Evolutionary conservation across 176 grass and related monocot species (phyloP).

Genomic region (Aegilops longissima): DNA sequence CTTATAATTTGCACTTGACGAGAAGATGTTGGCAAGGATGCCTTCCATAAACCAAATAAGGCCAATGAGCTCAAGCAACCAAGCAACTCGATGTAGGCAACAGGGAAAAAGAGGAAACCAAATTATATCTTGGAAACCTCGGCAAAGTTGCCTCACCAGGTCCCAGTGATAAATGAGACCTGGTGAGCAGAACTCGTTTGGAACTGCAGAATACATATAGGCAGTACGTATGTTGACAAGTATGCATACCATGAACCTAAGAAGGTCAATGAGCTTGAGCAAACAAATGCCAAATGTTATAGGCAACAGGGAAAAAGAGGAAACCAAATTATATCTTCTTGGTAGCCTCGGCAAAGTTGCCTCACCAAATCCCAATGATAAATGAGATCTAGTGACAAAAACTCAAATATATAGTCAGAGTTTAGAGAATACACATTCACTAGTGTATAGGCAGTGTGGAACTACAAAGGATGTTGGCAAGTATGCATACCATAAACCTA

Average conservation of each 20-base stretch:
- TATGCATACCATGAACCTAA: constrained; percentile 15
- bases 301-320: constrained; percentile 81
- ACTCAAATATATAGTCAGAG: neutral
- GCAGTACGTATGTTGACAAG: constrained; percentile 30
- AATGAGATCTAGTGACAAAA: neutral
- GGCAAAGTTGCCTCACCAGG: constrained; percentile 53
- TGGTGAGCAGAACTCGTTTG: neutral
- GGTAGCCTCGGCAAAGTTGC: constrained; percentile 68
- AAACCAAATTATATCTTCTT: constrained; percentile 44
- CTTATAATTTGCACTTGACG: neutral
- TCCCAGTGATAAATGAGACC: neutral
- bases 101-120: constrained; percentile 85
- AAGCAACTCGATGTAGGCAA: constrained; percentile 51
- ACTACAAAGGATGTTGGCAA: constrained; percentile 24
- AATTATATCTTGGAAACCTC: constrained; percentile 55
- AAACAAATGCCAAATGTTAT: constrained; percentile 24
- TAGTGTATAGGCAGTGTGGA: neutral
- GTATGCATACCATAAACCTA: constrained; percentile 18
- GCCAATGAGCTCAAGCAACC: constrained; percentile 22
- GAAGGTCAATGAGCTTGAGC: neutral
- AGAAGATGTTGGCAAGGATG: constrained; percentile 26
- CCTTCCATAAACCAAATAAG: constrained; percentile 21
- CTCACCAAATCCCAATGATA: neutral
- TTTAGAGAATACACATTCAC: neutral
- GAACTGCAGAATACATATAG: neutral